These are phyloP conservation scores for Sporisorium sorghi DNA, from an alignment of 1,284 basidiomycete genomes.

Conservation along the genomic window DNA sequence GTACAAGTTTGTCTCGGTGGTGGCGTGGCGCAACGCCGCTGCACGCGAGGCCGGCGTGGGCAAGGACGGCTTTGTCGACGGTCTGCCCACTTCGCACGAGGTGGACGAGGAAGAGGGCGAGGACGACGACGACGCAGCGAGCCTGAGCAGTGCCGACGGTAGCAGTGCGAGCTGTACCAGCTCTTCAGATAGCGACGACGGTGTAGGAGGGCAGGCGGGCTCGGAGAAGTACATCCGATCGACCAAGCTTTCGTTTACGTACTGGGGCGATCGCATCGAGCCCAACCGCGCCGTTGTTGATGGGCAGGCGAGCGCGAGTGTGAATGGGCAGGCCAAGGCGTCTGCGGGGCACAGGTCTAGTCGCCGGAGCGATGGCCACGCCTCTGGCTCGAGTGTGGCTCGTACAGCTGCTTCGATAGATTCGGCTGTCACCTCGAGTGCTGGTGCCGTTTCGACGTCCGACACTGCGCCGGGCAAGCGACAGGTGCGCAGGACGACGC, in stretches of 20 bases:
- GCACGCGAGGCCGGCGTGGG: slow-evolving; percentile 6
- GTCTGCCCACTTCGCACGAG: slow-evolving; percentile 46
- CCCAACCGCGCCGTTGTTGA: slow-evolving; percentile 34
- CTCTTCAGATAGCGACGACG: slow-evolving; percentile 40
- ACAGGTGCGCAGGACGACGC: slow-evolving; percentile 20
- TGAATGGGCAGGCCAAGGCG: background rate
- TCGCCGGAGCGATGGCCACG: slow-evolving; percentile 1
- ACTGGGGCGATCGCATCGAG: slow-evolving; percentile 58
- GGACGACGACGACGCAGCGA: slow-evolving; percentile 32
- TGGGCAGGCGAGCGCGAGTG: background rate
- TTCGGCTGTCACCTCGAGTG: slow-evolving; percentile 7
- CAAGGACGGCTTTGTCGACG: slow-evolving; percentile 19
- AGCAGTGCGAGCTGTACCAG: slow-evolving; percentile 25
- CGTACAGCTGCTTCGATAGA: slow-evolving; percentile 13
- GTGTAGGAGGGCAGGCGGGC: slow-evolving; percentile 44
- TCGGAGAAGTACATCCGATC: slow-evolving; percentile 54
- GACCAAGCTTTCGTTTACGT: slow-evolving; percentile 60
- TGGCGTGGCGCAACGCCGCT: slow-evolving; percentile 48
- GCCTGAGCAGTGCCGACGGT: slow-evolving; percentile 24
- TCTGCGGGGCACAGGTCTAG: background rate
- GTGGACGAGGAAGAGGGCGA: slow-evolving; percentile 53
- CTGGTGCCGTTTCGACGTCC: slow-evolving; percentile 2
- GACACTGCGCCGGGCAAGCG: slow-evolving; percentile 4
- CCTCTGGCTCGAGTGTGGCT: background rate
- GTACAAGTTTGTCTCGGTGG: slow-evolving; percentile 60